A percentile compares a stretch with the other conserved stretches of the same genome.
Conservation (phyloP, 2,329 filamentous ascomycete genomes). For the Amphichorda felina region DNA sequence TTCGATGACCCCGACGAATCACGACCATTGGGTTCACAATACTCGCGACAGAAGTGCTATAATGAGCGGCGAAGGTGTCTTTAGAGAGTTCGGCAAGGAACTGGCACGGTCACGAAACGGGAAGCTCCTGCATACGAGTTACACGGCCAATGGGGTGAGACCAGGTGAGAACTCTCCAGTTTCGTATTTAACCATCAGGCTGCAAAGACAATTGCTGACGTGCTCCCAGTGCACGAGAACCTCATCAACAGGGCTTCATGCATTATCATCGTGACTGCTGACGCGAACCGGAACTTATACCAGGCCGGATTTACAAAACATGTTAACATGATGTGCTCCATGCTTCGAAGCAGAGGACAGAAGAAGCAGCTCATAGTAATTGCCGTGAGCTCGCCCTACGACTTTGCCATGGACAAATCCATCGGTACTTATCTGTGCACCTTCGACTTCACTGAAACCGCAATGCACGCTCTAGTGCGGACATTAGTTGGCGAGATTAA, state of each 20-base stretch:
- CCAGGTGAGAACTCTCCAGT: slow-evolving; percentile 39
- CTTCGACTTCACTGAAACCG: slow-evolving; percentile 91
- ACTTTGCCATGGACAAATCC: slow-evolving; percentile 85
- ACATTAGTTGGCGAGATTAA: slow-evolving; percentile 68
- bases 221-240: slow-evolving; percentile 63
- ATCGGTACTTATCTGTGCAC: slow-evolving; percentile 93
- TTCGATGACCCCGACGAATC: slow-evolving; percentile 21
- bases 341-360: slow-evolving; percentile 63
- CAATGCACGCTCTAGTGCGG: slow-evolving; percentile 72
- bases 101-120: slow-evolving; percentile 79
- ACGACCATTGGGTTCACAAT: slow-evolving; percentile 47
- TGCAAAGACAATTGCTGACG: background rate
- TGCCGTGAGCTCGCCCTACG: slow-evolving; percentile 89
- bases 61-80: slow-evolving; percentile 89
- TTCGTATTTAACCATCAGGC: too few relatives aligned
- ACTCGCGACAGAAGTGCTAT: slow-evolving; percentile 47
- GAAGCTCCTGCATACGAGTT: slow-evolving; percentile 84
- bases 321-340: slow-evolving; percentile 87
- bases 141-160: slow-evolving; percentile 83
- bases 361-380: slow-evolving; percentile 87
- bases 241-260: slow-evolving; percentile 79
- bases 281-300: slow-evolving; percentile 88
- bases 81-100: slow-evolving; percentile 76
- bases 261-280: slow-evolving; percentile 83
- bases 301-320: slow-evolving; percentile 94